Conservation (phyloP, 805 yeast genomes). For the Cyberlindnera samutprakarnensis region DNA sequence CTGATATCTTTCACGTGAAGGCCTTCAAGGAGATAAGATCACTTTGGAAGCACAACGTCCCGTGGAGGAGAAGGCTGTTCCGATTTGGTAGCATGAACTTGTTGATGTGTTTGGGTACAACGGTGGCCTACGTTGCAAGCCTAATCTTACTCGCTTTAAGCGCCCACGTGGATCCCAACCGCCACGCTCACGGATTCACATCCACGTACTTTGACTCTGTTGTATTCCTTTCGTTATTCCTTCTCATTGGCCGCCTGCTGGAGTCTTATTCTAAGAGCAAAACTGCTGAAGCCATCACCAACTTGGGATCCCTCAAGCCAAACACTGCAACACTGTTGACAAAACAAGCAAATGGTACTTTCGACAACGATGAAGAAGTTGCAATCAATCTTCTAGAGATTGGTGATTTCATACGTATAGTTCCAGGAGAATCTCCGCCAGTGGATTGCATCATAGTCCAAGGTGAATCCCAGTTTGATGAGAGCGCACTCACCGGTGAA, state of each 20-base stretch:
- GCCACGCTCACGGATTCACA: slow-evolving; percentile 34
- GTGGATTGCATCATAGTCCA: slow-evolving; percentile 45
- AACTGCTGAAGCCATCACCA: slow-evolving; percentile 57
- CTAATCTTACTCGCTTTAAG: slow-evolving; percentile 45
- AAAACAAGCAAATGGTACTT: slow-evolving; percentile 27
- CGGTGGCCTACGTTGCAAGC: slow-evolving; percentile 65
- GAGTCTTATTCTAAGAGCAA: slow-evolving; percentile 61
- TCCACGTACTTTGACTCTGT: slow-evolving; percentile 77
- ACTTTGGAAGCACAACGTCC: slow-evolving; percentile 48
- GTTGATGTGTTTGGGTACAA: slow-evolving; percentile 65
- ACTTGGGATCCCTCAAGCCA: slow-evolving; percentile 45
- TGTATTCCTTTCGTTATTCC: slow-evolving; percentile 64
- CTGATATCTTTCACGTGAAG: slow-evolving; percentile 63
- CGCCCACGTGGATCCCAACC: slow-evolving; percentile 22
- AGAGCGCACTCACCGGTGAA: slow-evolving; percentile 57
- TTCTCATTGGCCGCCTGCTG: slow-evolving; percentile 61
- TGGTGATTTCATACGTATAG: slow-evolving; percentile 41
- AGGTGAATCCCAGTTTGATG: slow-evolving; percentile 47
- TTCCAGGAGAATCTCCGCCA: slow-evolving; percentile 55
- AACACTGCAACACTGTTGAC: slow-evolving; percentile 28
- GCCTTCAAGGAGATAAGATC: slow-evolving; percentile 52
- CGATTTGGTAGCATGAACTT: slow-evolving; percentile 75
- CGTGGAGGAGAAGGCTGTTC: slow-evolving; percentile 49
- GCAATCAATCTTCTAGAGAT: slow-evolving; percentile 40
- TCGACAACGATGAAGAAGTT: slow-evolving; percentile 26